Base-by-base conservation (phyloP, 805 yeast species). In the Ogataea trehaloabstinens region DNA sequence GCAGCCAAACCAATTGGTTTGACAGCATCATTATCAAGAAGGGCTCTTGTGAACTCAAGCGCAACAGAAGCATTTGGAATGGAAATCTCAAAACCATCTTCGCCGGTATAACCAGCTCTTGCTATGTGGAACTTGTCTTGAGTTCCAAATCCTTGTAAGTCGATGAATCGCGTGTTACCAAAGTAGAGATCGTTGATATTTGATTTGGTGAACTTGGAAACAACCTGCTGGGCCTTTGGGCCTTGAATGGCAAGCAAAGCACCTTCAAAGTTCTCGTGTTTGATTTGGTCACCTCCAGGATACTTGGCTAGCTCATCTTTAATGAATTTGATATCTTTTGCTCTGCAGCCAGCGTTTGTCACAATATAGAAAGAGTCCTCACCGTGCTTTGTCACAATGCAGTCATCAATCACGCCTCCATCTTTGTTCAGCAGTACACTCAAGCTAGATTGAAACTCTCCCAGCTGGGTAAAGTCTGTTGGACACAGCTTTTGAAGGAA, bases 1-100 rank as follows among this genome's bases (percentile, higher is more conserved):
- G 99, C 98, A n/a, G 98, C 99, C 36, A 93, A 76, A 4, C 99
- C 99, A 52, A 89, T 86, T 27, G 96, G 95, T 59, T 77, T 78
- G 34, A 88, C 86, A 10, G 67, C 60, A 35, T 71, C 68, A 40
- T 56, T 78, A 35, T 66, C 71, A 30, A 86, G 62, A 35, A 88
- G 64, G 5, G 74, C 68, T 42, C 74, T 65, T 31, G 93, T 79
- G 49, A 93, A 78, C 1, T 73, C 77, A 21, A 67, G 59, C 2
- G 91, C 82, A 17, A 71, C 59, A 37, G 70, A 66, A 34, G 61
- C 54, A 40, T 76, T 68, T 19, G 87, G 83, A 44, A 90, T 81
- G 6, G 95, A 81, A 42, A 91, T 76, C 63, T 93, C 99, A 62
- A 93, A 91, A 2, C 99, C 99, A 61, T 93, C 99, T 65, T 93